Evolutionary conservation across 305 asterid species (phyloP).

Genomic region (Euphrasia arctica): DNA sequence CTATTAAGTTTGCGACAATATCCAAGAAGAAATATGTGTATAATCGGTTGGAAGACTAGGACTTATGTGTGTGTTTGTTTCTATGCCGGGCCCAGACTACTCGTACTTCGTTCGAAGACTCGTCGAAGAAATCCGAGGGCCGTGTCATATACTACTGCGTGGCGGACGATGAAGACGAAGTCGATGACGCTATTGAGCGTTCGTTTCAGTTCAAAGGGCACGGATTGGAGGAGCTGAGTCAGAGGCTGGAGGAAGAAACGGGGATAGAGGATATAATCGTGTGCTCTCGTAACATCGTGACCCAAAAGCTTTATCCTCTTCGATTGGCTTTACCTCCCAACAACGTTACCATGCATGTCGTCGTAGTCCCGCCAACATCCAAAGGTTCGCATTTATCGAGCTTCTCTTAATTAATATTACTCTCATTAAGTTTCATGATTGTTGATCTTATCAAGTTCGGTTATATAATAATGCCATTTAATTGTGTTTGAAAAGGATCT

Average conservation of each 20-base stretch:
- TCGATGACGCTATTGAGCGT: constrained; percentile 36
- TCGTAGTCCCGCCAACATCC: constrained; percentile 71
- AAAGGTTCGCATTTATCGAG: constrained; percentile 36
- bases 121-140: constrained; percentile 52
- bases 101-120: constrained; percentile 29
- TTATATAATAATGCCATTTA: background rate
- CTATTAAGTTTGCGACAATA: too few relatives aligned
- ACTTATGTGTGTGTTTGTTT: constrained; percentile 21
- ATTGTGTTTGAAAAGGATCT: background rate
- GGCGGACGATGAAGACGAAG: constrained; percentile 58
- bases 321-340: constrained; percentile 86
- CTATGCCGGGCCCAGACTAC: constrained; percentile 37
- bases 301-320: constrained; percentile 72
- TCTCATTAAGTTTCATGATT: too few relatives aligned
- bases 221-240: constrained; percentile 58
- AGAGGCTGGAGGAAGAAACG: constrained; percentile 68
- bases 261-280: constrained; percentile 56
- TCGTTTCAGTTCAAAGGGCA: constrained; percentile 67
- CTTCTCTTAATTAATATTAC: background rate
- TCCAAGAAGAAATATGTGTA: too few relatives aligned
- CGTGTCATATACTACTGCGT: constrained; percentile 59
- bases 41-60: background rate
- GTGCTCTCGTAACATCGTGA: constrained; percentile 56
- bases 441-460: background rate
- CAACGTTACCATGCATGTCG: constrained; percentile 73